Base-by-base conservation (phyloP, 768 basidiomycete genomes). In the Russula emetica region DNA sequence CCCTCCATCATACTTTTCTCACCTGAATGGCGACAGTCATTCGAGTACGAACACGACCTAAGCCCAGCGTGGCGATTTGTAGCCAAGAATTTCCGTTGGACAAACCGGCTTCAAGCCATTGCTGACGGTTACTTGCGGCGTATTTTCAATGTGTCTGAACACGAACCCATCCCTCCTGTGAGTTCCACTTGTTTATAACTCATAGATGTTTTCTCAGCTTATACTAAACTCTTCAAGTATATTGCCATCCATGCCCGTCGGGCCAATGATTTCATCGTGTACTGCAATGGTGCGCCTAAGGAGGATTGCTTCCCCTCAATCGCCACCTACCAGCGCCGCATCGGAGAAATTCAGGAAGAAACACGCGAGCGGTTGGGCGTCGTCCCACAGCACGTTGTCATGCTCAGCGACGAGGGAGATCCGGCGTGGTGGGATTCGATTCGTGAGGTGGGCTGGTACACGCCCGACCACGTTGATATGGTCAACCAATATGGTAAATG, bases 341-440 rank as follows among this genome's bases (percentile, higher is more conserved):
- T 69, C 2, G 61, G 71, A 51, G 79, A 79, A 61, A 72, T 79
- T 5, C 74, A 74, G 54, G 73, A 74, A 8, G 77, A 78, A 65
- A 67, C 78, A 13, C 66, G 69, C 24, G 57, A 65, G 58, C 66
- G 68, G 18, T 71, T 74, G 50, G 73, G 74, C n/a, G 55, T 76
- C 28, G 66, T 67, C 22, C 71, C 73, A 47, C 67, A 74, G 34
- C 69, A 72, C 13, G 76, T 81, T 13, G 67, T 80, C 60, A 74
- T 79, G 69, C 78, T 78, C 20, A 73, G 72, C 75, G 80, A 81
- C 69, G 80, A 81, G 69, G 18, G 59, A 32, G 76, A 79, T 61
- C 67, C 72, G 11, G 69, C 64, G 34, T 80, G 75, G 78, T 80
- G 77, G 76, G 72, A 71, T 47, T 73, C 76, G 20, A 74, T 74